These are phyloP conservation scores for Fusarium nurragi DNA, from an alignment of 2,329 filamentous ascomycete genomes.

Conservation along the genomic window DNA sequence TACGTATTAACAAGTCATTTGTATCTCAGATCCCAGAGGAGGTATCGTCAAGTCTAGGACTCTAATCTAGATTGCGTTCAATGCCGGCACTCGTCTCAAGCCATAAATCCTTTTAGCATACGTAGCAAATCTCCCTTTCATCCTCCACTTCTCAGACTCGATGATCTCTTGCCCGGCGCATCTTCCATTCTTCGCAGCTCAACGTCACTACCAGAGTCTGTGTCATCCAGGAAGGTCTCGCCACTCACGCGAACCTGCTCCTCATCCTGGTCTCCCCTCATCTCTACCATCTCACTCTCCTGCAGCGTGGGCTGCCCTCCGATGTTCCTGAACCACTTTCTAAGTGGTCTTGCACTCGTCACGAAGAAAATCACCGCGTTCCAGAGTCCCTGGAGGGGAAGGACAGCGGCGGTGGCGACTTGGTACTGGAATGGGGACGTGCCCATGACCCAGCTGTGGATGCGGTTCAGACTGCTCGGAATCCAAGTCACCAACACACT, in stretches of 20 bases:
- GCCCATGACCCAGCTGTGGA: constrained; percentile 70
- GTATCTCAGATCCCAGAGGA: neutral
- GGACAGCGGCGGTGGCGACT: constrained; percentile 73
- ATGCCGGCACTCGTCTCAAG: constrained; percentile 12
- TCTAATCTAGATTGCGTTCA: neutral
- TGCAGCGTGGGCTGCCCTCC: neutral
- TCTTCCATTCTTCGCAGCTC: constrained; percentile 47
- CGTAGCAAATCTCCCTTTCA: neutral
- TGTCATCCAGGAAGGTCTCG: constrained; percentile 45
- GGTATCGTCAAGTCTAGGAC: neutral
- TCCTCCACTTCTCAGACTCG: constrained; percentile 24
- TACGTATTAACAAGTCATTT: neutral
- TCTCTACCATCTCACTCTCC: constrained; percentile 30
- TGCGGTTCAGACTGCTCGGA: constrained; percentile 76
- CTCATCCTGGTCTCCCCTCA: constrained; percentile 2
- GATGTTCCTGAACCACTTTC: constrained; percentile 12
- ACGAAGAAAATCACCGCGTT: constrained; percentile 80
- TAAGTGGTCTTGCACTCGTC: constrained; percentile 61
- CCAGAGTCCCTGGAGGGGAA: constrained; percentile 83
- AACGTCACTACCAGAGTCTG: constrained; percentile 49
- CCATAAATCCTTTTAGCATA: constrained; percentile 16
- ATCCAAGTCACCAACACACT: constrained; percentile 71
- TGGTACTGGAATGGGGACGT: constrained; percentile 71
- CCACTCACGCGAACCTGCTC: constrained; percentile 20
- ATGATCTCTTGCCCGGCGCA: constrained; percentile 39